Conservation (phyloP, 2,329 filamentous ascomycete genomes). For the Xylariaceae sp. region DNA sequence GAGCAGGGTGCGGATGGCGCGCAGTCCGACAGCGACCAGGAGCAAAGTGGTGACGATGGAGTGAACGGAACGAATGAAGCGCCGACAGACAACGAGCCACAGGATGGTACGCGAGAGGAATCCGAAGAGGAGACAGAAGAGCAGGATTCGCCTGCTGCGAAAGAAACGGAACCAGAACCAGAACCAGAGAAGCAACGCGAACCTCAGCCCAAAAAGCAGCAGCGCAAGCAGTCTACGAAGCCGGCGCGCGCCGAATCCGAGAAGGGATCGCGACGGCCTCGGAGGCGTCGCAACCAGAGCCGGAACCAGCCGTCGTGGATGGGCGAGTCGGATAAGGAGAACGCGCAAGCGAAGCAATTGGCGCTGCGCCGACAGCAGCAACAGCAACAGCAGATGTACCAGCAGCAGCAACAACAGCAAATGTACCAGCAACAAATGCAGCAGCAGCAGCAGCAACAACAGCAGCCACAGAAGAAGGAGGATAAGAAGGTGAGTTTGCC, state of each 20-base stretch:
- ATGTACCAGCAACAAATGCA: conserved; percentile 18
- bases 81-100: conserved; percentile 1
- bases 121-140: conserved; percentile 6
- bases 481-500: conserved; percentile 12
- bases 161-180: conserved; percentile 9
- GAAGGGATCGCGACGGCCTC: conserved; percentile 20
- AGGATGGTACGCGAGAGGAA: conserved; percentile 5
- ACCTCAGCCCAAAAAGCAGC: conserved; percentile 1
- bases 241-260: conserved; percentile 20
- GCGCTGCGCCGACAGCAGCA: conserved; percentile 19
- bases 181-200: conserved; percentile 3
- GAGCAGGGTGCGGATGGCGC: conserved; percentile 1
- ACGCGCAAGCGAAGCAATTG: conserved; percentile 24
- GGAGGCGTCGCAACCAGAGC: conserved; percentile 26
- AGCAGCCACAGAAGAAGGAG: conserved; percentile 20
- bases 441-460: conserved; percentile 20
- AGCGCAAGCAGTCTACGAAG: conserved; percentile 6
- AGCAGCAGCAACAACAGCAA: conserved; percentile 19
- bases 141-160: conserved; percentile 1
- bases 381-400: conserved; percentile 15
- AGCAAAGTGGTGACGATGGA: neutral
- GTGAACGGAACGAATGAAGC: conserved; percentile 1
- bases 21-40: neutral
- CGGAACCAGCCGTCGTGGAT: conserved; percentile 27
- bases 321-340: conserved; percentile 23